Base-by-base conservation (phyloP, 257 asterid species). In the Avicennia marina region DNA sequence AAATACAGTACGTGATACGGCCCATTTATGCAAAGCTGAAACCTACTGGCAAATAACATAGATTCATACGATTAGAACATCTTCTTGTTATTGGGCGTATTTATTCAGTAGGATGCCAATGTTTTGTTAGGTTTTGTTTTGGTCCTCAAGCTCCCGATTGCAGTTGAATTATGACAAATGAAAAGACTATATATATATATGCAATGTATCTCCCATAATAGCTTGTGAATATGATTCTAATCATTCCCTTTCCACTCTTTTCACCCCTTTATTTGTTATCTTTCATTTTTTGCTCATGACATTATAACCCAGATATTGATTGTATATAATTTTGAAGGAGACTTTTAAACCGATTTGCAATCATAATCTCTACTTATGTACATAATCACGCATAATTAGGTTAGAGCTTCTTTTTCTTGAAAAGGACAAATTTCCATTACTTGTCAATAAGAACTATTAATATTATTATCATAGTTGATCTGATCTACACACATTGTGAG, bases 281-380 rank as follows among this genome's bases (percentile, higher is more conserved):
- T 58, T 61, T 50, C 62, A 49, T 57, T 43, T 68, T 32, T 69
- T 51, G 56, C 58, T 72, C 66, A 38, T 43, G 63, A 40, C 33
- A 49, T 66, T 26, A 50, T 46, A 45, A 50, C 61, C 45, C 60
- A 52, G 63, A 58, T 69, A 47, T 56, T 50, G 55, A 57, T 48
- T 44, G 33, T 7, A 7, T 29, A 75, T 79, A 64, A 64, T 74
- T 58, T 66, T 62, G 81, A 80, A 70, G 63, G 47, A 63, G 75
- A 73, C 77, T 73, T 72, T 34, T 71, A 55, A 76, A 76, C 83
- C 66, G 65, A 46, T 57, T 65, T 20, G 79, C 47, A 67, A 76
- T 80, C 69, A 80, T 68, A 70, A 54, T 63, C 69, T 41, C 34
- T 44, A 50, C 43, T 61, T 43, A 18, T 44, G 24, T 12, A 46